Evolutionary conservation across 2,329 filamentous ascomycete species (phyloP).

Genomic region (Trichophyton verrucosum): DNA sequence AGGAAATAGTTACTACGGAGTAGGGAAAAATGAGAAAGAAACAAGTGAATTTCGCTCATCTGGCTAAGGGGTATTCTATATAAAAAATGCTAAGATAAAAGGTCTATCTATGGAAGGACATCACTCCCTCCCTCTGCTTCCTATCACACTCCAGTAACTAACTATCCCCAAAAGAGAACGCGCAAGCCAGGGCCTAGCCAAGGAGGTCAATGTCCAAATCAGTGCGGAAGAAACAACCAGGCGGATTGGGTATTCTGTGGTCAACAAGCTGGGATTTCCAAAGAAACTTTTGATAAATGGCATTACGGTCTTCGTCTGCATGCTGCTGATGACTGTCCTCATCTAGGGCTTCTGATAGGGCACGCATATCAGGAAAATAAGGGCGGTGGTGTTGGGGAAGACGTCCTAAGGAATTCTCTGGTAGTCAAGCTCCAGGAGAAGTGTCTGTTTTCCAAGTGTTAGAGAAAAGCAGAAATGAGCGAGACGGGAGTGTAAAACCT

Average conservation of each 20-base stretch:
- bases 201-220: slow-evolving; percentile 13
- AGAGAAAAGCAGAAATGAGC: not conserved
- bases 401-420: not conserved
- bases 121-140: not conserved
- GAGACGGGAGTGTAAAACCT: slow-evolving; percentile 6
- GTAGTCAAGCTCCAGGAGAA: not conserved
- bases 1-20: too few relatives aligned
- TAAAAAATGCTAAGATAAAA: not conserved
- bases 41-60: not conserved
- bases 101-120: not conserved
- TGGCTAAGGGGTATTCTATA: not conserved
- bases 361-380: not conserved
- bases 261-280: slow-evolving; percentile 10
- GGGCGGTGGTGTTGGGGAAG: not conserved
- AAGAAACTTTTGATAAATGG: not conserved
- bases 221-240: slow-evolving; percentile 17
- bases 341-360: not conserved
- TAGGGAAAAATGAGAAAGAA: not conserved
- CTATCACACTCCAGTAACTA: not conserved
- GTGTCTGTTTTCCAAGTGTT: not conserved
- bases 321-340: not conserved
- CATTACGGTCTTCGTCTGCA: not conserved
- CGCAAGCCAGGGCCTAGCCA: not conserved
- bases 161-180: not conserved
- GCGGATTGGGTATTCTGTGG: slow-evolving; percentile 12